phyloP scores from a whole-genome alignment of 176 grass and related monocot genomes.

The Carex cristatella region DNA sequence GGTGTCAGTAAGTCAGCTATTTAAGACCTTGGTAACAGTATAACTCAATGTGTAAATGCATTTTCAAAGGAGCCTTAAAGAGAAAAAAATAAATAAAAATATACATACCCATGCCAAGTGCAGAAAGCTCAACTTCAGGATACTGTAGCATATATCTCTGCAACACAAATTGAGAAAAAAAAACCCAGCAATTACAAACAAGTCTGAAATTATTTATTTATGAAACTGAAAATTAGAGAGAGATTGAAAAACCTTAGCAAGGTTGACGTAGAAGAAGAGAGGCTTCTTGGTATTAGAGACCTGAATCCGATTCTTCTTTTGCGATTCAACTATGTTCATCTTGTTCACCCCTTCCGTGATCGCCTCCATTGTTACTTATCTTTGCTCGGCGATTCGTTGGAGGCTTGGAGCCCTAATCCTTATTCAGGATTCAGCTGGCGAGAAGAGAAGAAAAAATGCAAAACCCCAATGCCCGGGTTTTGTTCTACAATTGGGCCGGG shows the following conservation, averaged over 20 bases:
- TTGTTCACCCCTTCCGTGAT: conserved; percentile 78
- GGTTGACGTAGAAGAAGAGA: conserved; percentile 88
- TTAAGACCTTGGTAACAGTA: background rate
- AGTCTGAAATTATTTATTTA: background rate
- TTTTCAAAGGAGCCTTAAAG: background rate
- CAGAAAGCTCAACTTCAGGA: conserved; percentile 86
- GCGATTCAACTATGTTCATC: conserved; percentile 44
- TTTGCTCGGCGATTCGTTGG: conserved; percentile 9
- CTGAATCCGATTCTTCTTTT: conserved; percentile 86
- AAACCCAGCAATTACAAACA: conserved; percentile 17
- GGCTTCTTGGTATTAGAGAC: conserved; percentile 96
- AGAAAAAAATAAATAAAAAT: background rate
- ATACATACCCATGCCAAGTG: conserved; percentile 89
- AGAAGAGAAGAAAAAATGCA: background rate
- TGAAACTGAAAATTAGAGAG: background rate
- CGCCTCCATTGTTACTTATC: conserved; percentile 53
- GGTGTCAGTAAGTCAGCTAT: background rate
- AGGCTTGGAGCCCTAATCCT: background rate
- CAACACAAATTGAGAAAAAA: conserved; percentile 25
- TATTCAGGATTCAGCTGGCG: background rate
- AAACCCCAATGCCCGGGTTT: background rate
- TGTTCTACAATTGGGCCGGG: background rate
- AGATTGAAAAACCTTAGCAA: conserved; percentile 68
- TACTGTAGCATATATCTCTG: conserved; percentile 97
- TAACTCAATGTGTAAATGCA: background rate